Base-by-base conservation (phyloP, 768 basidiomycete genomes). In the Steccherinum ochraceum region DNA sequence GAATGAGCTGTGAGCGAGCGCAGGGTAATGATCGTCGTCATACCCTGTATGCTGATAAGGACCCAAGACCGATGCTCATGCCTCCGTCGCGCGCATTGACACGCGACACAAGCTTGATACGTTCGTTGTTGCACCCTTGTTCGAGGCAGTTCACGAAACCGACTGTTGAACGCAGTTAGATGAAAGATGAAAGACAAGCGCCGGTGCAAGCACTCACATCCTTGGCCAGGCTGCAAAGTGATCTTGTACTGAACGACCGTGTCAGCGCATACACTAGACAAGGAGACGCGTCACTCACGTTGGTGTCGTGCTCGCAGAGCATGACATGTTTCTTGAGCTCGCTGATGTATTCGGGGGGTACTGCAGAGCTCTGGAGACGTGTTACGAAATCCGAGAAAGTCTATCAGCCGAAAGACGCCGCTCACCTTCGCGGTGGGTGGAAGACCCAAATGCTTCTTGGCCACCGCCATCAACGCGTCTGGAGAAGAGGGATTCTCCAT, bases 141-240 rank as follows among this genome's bases (percentile, higher is more conserved):
- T 80, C 76, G n/a, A 75, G 60, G 52, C 79, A 80, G 5, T 62
- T 66, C 16, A 74, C 59, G 16, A 54, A 52, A 18, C 77, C 78
- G 56, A 63, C 79, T 81, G 35, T 18, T 35, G 46, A 43, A 40
- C 3, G 46, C 24, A 40, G 47, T 47, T 26, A 51, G 21, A 5
- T 24, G 19, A 12, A 25, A 13, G 39, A 5, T 46, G 12, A n/a
- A 20, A 39, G 40, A 49, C n/a, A 45, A 51, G 42, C 55, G 24
- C 35, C 52, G 39, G 50, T 40, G 10, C 43, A 40, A 24, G 45
- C 46, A 64, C 74, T 68, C 58, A 77, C 76, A 70, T 56, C 73
- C 69, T 49, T 48, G 50, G 21, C 62, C 59, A 16, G 72, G 69
- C 30, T 72, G 63, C 24, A 71, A 55, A 46, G 51, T 63, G 40